phyloP scores from a whole-genome alignment of 768 basidiomycete species.

The Nidularia sp. region DNA sequence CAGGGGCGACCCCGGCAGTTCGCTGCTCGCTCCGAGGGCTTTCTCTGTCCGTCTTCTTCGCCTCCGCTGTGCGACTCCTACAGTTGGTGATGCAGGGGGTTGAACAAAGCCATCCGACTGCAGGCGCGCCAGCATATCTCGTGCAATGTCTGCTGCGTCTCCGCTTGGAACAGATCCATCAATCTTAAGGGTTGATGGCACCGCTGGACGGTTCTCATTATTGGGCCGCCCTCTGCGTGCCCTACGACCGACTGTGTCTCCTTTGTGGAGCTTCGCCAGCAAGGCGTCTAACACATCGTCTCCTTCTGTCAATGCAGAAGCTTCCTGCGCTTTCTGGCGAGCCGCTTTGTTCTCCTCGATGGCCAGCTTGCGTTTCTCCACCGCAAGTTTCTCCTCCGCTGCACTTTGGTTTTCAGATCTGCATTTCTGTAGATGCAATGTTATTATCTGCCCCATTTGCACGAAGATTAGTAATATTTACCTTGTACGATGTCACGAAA shows the following conservation, averaged over 20 bases:
- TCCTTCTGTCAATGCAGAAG: constrained; percentile 33
- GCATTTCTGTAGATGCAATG: constrained; percentile 65
- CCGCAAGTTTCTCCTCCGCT: constrained; percentile 64
- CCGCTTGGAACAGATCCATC: constrained; percentile 28
- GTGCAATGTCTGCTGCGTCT: constrained; percentile 58
- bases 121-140: constrained; percentile 71
- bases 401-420: constrained; percentile 72
- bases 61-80: constrained; percentile 29
- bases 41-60: constrained; percentile 31
- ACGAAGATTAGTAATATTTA: constrained; percentile 21
- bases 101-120: constrained; percentile 66
- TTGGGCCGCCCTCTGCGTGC: constrained; percentile 45
- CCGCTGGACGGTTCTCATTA: constrained; percentile 25
- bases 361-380: constrained; percentile 66
- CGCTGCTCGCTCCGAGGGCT: constrained; percentile 16
- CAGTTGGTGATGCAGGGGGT: constrained; percentile 43
- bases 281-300: constrained; percentile 70
- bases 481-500: constrained; percentile 91
- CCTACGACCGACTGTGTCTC: constrained; percentile 58
- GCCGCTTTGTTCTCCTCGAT: constrained; percentile 59
- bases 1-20: constrained; percentile 26
- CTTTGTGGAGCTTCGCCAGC: constrained; percentile 67
- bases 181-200: constrained; percentile 27
- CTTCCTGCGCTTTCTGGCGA: constrained; percentile 45
- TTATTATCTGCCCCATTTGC: background rate